Evolutionary conservation across 2,329 filamentous ascomycete species (phyloP).

Genomic region (Emmonsia crescens): DNA sequence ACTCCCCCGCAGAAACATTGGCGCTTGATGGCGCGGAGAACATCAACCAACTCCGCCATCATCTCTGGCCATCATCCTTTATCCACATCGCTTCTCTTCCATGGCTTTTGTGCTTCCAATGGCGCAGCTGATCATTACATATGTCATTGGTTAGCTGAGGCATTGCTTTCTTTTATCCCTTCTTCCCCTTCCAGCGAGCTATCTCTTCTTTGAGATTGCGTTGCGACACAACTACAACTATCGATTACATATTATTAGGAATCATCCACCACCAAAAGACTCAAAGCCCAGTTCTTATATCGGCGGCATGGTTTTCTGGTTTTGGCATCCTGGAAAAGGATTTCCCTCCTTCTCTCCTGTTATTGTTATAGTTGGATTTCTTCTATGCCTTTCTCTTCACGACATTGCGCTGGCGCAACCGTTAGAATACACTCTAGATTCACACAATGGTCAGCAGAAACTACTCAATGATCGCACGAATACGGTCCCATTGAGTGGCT

Average conservation of each 20-base stretch:
- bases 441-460: slow-evolving; percentile 14
- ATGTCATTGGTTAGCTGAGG: neutral
- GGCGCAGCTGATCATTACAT: neutral
- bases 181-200: neutral
- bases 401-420: slow-evolving; percentile 23
- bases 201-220: neutral
- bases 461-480: slow-evolving; percentile 8
- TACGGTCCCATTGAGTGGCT: slow-evolving; percentile 7
- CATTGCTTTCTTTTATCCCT: neutral
- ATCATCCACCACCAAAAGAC: neutral
- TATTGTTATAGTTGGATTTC: slow-evolving; percentile 6
- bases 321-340: slow-evolving; percentile 1
- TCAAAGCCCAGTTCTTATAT: neutral
- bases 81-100: neutral
- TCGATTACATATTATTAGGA: neutral
- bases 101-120: neutral
- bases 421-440: slow-evolving; percentile 5
- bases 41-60: neutral
- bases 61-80: neutral
- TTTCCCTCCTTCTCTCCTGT: slow-evolving; percentile 3
- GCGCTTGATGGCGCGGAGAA: neutral
- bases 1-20: neutral
- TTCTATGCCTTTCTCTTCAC: slow-evolving; percentile 16
- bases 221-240: neutral
- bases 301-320: neutral